A percentile compares a stretch with the other conserved stretches of the same genome.
phyloP scores from a whole-genome alignment of 164 flowering plant genomes.

The Taxillus chinensis region DNA sequence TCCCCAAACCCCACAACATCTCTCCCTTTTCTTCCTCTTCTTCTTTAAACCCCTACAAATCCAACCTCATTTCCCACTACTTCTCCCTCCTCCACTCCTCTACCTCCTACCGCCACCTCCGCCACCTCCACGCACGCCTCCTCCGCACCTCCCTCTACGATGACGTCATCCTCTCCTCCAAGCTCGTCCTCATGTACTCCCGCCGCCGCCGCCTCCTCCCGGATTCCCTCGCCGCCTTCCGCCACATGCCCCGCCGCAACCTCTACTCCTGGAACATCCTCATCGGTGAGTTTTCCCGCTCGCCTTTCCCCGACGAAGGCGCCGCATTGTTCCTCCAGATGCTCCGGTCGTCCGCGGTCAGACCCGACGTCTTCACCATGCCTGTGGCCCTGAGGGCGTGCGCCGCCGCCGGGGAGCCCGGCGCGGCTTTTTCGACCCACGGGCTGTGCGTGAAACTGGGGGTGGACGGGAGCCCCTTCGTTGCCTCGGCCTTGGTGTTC shows the following conservation, averaged over 20 bases:
- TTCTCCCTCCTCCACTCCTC: slow-evolving; percentile 12
- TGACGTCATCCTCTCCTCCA: slow-evolving; percentile 14
- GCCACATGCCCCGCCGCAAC: not conserved
- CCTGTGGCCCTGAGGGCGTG: slow-evolving; percentile 30
- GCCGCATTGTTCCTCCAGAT: not conserved
- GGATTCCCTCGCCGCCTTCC: slow-evolving; percentile 6
- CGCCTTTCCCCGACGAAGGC: not conserved
- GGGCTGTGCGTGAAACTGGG: slow-evolving; percentile 28
- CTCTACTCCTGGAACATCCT: slow-evolving; percentile 1
- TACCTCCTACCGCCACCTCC: slow-evolving; percentile 8
- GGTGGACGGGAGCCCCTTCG: slow-evolving; percentile 14
- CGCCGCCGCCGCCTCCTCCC: slow-evolving; percentile 6
- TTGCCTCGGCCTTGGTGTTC: slow-evolving; percentile 21
- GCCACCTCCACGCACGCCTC: slow-evolving; percentile 16
- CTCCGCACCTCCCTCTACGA: slow-evolving; percentile 15
- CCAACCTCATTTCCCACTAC: not conserved
- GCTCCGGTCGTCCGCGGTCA: not conserved
- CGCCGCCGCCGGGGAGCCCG: slow-evolving; percentile 8
- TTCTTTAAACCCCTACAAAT: not conserved
- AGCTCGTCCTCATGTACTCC: slow-evolving; percentile 14
- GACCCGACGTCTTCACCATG: slow-evolving; percentile 1
- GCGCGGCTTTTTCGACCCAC: slow-evolving; percentile 15
- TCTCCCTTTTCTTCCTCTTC: not conserved
- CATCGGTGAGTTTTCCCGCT: not conserved
- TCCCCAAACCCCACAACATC: not conserved